Conservation (phyloP, 495 filamentous ascomycete species). For the Penicillium waksmanii region DNA sequence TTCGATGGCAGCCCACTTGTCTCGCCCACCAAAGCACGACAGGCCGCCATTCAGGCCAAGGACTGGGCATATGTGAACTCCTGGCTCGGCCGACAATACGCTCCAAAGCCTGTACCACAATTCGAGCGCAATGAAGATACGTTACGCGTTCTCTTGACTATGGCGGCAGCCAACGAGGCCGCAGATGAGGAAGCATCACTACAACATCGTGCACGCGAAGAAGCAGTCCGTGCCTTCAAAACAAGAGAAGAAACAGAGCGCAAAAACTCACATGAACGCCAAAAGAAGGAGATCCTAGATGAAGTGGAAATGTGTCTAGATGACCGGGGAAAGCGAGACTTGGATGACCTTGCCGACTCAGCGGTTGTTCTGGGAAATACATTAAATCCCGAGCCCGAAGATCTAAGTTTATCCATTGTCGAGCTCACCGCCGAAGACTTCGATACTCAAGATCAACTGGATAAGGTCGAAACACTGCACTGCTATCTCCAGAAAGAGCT, state of each 20-base stretch:
- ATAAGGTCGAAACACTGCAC: slow-evolving; percentile 61
- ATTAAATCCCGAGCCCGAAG: slow-evolving; percentile 35
- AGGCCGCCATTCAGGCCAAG: slow-evolving; percentile 61
- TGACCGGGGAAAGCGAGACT: slow-evolving; percentile 34
- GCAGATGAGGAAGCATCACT: slow-evolving; percentile 76
- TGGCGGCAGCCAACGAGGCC: slow-evolving; percentile 76
- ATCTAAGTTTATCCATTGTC: slow-evolving; percentile 45
- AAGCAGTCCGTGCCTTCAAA: slow-evolving; percentile 41
- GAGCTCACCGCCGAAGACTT: slow-evolving; percentile 49
- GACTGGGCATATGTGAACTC: slow-evolving; percentile 87
- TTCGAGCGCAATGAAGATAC: slow-evolving; percentile 90
- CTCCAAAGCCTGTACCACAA: slow-evolving; percentile 59
- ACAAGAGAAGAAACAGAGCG: slow-evolving; percentile 32
- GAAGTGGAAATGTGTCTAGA: slow-evolving; percentile 46
- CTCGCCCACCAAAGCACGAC: slow-evolving; percentile 52
- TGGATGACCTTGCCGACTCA: slow-evolving; percentile 48
- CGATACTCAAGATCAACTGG: slow-evolving; percentile 42
- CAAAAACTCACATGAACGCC: slow-evolving; percentile 33
- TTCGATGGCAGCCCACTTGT: slow-evolving; percentile 44
- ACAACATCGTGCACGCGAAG: slow-evolving; percentile 48
- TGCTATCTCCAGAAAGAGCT: slow-evolving; percentile 49
- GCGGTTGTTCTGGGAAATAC: slow-evolving; percentile 37
- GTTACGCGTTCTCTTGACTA: slow-evolving; percentile 71
- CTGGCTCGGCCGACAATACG: slow-evolving; percentile 75
- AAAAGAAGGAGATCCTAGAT: slow-evolving; percentile 43